phyloP scores from a whole-genome alignment of 2,329 filamentous ascomycete species.

The Hymenoscyphus infarciens region DNA sequence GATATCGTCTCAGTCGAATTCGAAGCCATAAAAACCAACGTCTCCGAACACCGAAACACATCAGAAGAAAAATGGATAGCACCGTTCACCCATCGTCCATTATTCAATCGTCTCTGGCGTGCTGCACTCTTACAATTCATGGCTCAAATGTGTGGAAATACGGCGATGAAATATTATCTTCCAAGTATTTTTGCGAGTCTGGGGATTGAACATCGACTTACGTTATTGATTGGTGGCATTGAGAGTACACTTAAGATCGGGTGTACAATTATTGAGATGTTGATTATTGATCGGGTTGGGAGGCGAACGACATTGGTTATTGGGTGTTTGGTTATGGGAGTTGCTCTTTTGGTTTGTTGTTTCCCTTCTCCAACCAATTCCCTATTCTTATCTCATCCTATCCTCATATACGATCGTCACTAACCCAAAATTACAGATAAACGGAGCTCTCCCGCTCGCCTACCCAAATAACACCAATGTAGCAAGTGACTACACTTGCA shows the following conservation, averaged over 20 bases:
- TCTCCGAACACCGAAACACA: conserved; percentile 42
- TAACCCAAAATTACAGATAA: conserved; percentile 41
- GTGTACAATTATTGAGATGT: conserved; percentile 53
- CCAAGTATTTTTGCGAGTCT: conserved; percentile 50
- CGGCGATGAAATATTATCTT: conserved; percentile 59
- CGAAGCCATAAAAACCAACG: conserved; percentile 43
- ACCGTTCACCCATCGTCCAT: conserved; percentile 46
- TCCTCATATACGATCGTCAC: neutral
- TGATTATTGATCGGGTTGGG: conserved; percentile 52
- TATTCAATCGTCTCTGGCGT: conserved; percentile 54
- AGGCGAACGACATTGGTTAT: conserved; percentile 46
- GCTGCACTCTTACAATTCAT: conserved; percentile 56
- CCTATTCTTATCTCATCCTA: neutral
- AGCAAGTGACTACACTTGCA: conserved; percentile 47
- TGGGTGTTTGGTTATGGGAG: conserved; percentile 50
- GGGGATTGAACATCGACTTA: conserved; percentile 45
- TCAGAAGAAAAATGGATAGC: conserved; percentile 24
- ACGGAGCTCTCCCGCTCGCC: conserved; percentile 48
- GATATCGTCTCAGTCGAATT: conserved; percentile 40
- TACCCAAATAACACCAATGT: conserved; percentile 49
- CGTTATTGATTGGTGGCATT: conserved; percentile 51
- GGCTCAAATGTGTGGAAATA: conserved; percentile 57
- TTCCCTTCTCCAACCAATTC: neutral
- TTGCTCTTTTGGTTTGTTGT: conserved; percentile 47
- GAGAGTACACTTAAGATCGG: conserved; percentile 56